Base-by-base conservation (phyloP, 2,329 filamentous ascomycete species). In the Setomelanomma holmii region DNA sequence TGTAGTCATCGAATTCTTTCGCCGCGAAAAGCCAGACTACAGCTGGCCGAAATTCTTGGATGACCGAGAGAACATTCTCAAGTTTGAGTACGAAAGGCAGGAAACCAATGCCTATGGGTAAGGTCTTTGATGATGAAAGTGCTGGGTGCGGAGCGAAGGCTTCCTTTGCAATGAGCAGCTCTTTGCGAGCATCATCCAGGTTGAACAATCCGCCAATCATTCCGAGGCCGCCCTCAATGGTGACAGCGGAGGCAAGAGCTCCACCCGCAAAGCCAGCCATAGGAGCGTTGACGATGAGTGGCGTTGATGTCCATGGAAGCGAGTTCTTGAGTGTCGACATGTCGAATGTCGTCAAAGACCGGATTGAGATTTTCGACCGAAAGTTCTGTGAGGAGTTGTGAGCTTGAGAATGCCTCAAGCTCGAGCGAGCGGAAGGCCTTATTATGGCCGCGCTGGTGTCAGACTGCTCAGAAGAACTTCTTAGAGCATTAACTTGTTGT, bases 21-120 rank as follows among this genome's bases (percentile, higher is more conserved):
- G 86, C 85, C 1, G 86, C 88, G 63, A 89, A 89, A 5, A 90
- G 77, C 87, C 87, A 90, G 1, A 88, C 76, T 0, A 85, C 86
- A 0, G 80, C 81, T 1, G 86, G 86, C 1, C 74, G 75, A 66
- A 85, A 81, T 52, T 78, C 75, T 30, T 66, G 64, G 5, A 90
- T 71, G 5, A 88, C 59, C 1, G 82, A 81, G 1, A 84, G 63
- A 0, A 77, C 77, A 5, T 76, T 71, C 40, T 82, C 76, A 45
- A 84, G 58, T 5, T 75, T 67, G 4, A 70, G 64, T 2, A 72
- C 62, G 68, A 77, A 84, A 10, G 83, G 80, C 42, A 89, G 76
- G 69, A 90, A 84, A 35, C 86, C 87, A 1, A 88, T 77, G 45
- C 82, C 85, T 24, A 89, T 68, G 16, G 81, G 82, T 0, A 84